These are phyloP conservation scores for Linum trigynum DNA, from an alignment of 345 rosid species.

Conservation along the genomic window DNA sequence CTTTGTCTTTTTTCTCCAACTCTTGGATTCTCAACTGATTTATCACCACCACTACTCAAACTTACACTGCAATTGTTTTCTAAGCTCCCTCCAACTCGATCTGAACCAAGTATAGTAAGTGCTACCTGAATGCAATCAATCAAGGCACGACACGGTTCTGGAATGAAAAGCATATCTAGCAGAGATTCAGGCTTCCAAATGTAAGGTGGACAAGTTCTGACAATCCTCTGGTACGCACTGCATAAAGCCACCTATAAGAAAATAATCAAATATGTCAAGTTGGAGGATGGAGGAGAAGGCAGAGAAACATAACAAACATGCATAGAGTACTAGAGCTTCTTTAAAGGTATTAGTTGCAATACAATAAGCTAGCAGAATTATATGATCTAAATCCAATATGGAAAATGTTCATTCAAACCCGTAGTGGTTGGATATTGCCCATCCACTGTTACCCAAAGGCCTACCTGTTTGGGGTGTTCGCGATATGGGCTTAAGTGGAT, in stretches of 20 bases:
- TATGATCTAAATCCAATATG: not conserved
- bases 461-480: no score
- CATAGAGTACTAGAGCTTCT: not conserved
- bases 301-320: not conserved
- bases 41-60: slow-evolving; percentile 22
- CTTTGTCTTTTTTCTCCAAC: slow-evolving; percentile 58
- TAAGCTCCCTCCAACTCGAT: slow-evolving; percentile 35
- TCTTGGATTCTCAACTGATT: slow-evolving; percentile 27
- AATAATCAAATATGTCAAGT: not conserved
- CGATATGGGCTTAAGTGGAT: no score
- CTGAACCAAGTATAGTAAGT: slow-evolving; percentile 48
- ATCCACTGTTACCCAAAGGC: no score
- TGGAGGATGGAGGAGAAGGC: not conserved
- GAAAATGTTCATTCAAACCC: no score
- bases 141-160: slow-evolving; percentile 59
- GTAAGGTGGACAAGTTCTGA: slow-evolving; percentile 61
- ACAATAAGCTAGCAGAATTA: not conserved
- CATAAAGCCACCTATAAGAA: slow-evolving; percentile 65
- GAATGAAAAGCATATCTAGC: slow-evolving; percentile 40
- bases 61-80: slow-evolving; percentile 16
- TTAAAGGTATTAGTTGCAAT: not conserved
- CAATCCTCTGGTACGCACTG: slow-evolving; percentile 56
- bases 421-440: no score
- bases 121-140: slow-evolving; percentile 65
- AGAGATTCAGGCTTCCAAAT: slow-evolving; percentile 78